A percentile compares a stretch with the other conserved stretches of the same genome.
Conservation (phyloP, 768 basidiomycete genomes). For the Termitomyces sp. region DNA sequence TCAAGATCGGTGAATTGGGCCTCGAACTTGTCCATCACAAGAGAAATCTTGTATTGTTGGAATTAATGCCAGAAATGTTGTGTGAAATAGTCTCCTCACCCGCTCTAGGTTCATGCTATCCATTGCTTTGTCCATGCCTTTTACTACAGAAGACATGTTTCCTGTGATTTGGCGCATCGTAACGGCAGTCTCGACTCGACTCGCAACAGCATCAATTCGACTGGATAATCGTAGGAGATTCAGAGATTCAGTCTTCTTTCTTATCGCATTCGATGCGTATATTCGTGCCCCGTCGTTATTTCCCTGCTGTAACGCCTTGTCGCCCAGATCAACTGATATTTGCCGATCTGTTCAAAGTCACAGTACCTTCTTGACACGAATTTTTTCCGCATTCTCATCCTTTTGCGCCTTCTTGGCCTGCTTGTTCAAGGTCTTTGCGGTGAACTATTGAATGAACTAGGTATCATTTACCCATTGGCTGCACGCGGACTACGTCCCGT, state of each 20-base stretch:
- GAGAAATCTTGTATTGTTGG: conserved; percentile 71
- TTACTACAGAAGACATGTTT: conserved; percentile 94
- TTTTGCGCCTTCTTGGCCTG: conserved; percentile 98
- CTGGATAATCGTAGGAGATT: conserved; percentile 88
- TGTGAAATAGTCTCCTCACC: conserved; percentile 41
- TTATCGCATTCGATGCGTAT: conserved; percentile 96
- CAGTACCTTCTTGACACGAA: conserved; percentile 85
- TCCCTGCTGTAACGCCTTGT: conserved; percentile 90
- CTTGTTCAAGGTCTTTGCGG: conserved; percentile 88
- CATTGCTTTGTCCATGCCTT: conserved; percentile 99
- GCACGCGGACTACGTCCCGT: conserved; percentile 4
- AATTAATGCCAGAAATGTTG: neutral
- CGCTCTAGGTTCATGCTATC: conserved; percentile 97
- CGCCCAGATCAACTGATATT: neutral
- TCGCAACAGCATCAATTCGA: conserved; percentile 94
- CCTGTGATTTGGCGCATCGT: conserved; percentile 97
- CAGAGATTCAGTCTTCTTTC: conserved; percentile 93
- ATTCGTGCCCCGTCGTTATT: conserved; percentile 97
- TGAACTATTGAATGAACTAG: conserved; percentile 61
- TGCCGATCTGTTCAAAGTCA: neutral
- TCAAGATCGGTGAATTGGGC: conserved; percentile 93
- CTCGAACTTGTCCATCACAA: conserved; percentile 99
- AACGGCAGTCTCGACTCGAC: conserved; percentile 95
- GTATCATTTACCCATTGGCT: neutral
- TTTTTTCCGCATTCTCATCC: conserved; percentile 86